These are phyloP conservation scores for Pseudogymnoascus sp. DNA, from an alignment of 2,329 filamentous ascomycete genomes.

Conservation along the genomic window DNA sequence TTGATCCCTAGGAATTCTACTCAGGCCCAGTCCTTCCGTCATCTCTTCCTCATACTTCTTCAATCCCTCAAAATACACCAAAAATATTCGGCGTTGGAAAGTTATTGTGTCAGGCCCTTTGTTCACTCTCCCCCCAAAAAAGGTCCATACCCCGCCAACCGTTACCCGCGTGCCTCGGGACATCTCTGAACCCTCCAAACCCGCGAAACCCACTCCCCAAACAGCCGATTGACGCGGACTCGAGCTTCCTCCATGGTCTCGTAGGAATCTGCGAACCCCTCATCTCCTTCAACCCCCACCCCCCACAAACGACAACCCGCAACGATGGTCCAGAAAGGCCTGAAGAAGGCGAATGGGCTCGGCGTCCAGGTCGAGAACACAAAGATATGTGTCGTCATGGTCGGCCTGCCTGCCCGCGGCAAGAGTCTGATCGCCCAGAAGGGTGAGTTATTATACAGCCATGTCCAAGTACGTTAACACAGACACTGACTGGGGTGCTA, in stretches of 20 bases:
- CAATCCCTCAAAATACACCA: neutral
- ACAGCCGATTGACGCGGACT: conserved; percentile 2
- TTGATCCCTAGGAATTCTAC: neutral
- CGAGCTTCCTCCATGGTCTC: conserved; percentile 4
- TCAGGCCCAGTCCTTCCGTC: neutral
- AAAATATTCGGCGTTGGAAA: neutral
- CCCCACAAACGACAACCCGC: neutral
- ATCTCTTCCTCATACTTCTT: neutral
- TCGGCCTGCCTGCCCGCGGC: conserved; percentile 86
- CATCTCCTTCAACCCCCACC: neutral
- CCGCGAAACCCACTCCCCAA: neutral
- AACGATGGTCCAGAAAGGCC: conserved; percentile 1
- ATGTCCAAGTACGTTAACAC: neutral
- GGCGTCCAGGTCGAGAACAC: conserved; percentile 89
- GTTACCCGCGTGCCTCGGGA: conserved; percentile 4
- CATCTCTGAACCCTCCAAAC: neutral
- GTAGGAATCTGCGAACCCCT: conserved; percentile 1
- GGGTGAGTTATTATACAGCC: conserved; percentile 49
- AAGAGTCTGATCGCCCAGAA: conserved; percentile 98
- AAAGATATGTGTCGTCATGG: conserved; percentile 97
- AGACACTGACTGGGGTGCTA: neutral
- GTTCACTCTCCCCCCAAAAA: neutral
- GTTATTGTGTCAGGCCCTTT: neutral
- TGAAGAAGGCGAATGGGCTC: conserved; percentile 46
- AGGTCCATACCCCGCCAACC: neutral